phyloP scores from a whole-genome alignment of 805 yeast genomes.

The Metschnikowia cerradonensis region DNA sequence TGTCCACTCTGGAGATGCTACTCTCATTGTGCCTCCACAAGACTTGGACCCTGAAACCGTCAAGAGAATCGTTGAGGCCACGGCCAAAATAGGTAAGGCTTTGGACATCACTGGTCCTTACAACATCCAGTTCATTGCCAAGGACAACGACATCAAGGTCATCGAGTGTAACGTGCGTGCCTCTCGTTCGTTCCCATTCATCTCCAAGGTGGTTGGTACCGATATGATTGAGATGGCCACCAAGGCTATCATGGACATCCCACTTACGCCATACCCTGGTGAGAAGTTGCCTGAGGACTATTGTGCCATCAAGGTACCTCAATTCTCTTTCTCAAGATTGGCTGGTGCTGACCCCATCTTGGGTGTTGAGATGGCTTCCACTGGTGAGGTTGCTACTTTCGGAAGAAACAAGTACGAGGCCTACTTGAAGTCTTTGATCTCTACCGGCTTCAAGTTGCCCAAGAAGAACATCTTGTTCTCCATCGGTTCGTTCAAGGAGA shows the following conservation, averaged over 20 bases:
- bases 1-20: conserved; percentile 99
- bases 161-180: conserved; percentile 99
- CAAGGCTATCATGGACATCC: conserved; percentile 86
- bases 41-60: conserved; percentile 91
- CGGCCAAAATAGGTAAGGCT: conserved; percentile 94
- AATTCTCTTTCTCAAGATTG: conserved; percentile 92
- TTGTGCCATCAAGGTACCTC: conserved; percentile 96
- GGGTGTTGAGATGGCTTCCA: conserved; percentile 99
- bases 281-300: conserved; percentile 86
- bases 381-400: conserved; percentile 97
- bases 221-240: conserved; percentile 97
- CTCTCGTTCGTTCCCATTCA: conserved; percentile 98
- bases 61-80: conserved; percentile 84
- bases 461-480: conserved; percentile 91
- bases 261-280: conserved; percentile 86
- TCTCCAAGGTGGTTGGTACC: conserved; percentile 94
- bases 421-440: conserved; percentile 85
- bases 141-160: conserved; percentile 92
- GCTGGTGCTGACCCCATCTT: conserved; percentile 97
- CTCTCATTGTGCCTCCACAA: conserved; percentile 94
- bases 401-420: conserved; percentile 97
- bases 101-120: conserved; percentile 95
- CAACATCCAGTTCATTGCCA: conserved; percentile 95
- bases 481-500: conserved; percentile 95
- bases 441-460: conserved; percentile 94